Evolutionary conservation across 2,329 filamentous ascomycete species (phyloP).

Genomic region (Chrysoporthe cubensis): DNA sequence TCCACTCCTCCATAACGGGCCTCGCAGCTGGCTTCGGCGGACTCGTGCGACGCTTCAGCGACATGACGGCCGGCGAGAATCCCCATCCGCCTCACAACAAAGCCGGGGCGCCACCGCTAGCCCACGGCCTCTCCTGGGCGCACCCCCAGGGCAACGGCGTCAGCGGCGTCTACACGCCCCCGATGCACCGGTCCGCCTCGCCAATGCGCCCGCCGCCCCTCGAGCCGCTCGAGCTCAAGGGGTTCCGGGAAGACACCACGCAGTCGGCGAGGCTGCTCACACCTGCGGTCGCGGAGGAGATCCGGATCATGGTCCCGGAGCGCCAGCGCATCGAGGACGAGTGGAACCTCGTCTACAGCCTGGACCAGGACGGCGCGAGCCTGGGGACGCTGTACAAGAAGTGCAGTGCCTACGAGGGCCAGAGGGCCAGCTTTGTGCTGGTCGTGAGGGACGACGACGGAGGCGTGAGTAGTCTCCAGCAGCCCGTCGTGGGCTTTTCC

Average conservation of each 20-base stretch:
- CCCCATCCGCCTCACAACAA: background rate
- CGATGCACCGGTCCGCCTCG: conserved; percentile 64
- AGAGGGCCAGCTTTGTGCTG: conserved; percentile 85
- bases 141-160: conserved; percentile 48
- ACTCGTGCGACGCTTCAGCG: conserved; percentile 69
- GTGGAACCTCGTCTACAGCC: conserved; percentile 85
- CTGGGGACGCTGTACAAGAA: conserved; percentile 84
- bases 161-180: conserved; percentile 63
- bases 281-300: conserved; percentile 83
- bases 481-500: background rate
- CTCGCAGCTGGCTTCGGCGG: conserved; percentile 58
- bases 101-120: conserved; percentile 26
- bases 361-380: conserved; percentile 90
- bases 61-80: conserved; percentile 38
- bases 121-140: conserved; percentile 25
- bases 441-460: conserved; percentile 79
- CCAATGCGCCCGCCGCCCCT: conserved; percentile 89
- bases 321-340: conserved; percentile 84
- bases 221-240: conserved; percentile 74
- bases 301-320: conserved; percentile 84
- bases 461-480: conserved; percentile 58
- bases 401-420: conserved; percentile 67
- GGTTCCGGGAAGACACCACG: conserved; percentile 65
- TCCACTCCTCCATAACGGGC: conserved; percentile 40
- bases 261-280: conserved; percentile 69